A percentile compares a stretch with the other conserved stretches of the same genome.
These are phyloP conservation scores for Trichoderma brevicompactum DNA, from an alignment of 2,329 filamentous ascomycete species.

Conservation along the genomic window DNA sequence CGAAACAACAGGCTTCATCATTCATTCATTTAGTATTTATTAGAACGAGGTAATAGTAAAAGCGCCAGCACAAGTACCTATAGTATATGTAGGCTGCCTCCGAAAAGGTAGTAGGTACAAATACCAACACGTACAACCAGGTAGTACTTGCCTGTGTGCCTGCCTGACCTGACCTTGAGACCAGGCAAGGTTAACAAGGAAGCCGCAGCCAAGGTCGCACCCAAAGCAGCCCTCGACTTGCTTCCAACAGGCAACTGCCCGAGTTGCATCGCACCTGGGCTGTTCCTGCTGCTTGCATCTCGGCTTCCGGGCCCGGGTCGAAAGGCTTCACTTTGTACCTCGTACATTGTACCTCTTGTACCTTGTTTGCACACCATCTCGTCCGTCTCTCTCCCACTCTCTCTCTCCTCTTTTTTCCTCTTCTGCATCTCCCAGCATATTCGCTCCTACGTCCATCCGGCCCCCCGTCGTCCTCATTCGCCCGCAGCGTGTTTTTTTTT, in stretches of 20 bases:
- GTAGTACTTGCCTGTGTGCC: no score
- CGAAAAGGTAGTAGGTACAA: no score
- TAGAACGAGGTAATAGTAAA: no score
- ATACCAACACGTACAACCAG: no score
- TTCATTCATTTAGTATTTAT: no score
- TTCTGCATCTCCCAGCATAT: background rate
- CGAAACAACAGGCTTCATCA: no score
- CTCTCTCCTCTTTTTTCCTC: background rate
- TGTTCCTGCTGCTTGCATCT: slow-evolving; percentile 2
- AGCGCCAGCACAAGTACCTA: no score
- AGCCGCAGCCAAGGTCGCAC: background rate
- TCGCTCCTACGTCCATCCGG: background rate
- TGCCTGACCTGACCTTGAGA: background rate
- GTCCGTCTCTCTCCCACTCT: background rate
- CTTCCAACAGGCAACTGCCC: background rate
- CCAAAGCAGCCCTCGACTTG: background rate
- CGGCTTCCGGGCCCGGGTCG: background rate
- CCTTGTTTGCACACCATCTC: no score
- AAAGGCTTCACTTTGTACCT: background rate
- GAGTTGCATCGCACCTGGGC: background rate
- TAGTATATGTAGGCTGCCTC: no score
- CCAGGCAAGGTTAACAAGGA: background rate
- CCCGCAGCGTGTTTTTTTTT: background rate
- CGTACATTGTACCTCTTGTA: background rate
- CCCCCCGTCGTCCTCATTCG: background rate